Evolutionary conservation across 2,329 filamentous ascomycete species (phyloP), one percentile per base, ranked within the genome.

Genomic region (Sarocladium strictum): DNA sequence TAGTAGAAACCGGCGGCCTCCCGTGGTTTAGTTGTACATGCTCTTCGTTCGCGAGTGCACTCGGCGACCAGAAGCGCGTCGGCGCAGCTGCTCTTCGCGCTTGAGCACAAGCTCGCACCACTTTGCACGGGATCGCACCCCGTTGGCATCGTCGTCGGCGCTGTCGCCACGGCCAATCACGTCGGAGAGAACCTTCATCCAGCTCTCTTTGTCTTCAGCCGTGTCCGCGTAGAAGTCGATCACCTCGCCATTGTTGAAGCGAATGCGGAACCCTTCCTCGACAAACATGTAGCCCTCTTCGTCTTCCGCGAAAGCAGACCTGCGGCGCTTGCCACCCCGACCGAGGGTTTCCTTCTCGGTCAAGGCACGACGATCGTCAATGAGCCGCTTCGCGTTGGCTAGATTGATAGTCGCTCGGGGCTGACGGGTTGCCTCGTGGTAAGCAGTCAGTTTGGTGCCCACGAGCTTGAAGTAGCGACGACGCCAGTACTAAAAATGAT

Each of bases 251-350:
- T 99, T 99, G 68, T 90, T 95, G 72, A 99, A 99, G 56, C 93
- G 90, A 68, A 99, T 96, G 38, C 94, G 90, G 86, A 99, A 99
- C 2, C 94, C 94, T 69, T 99, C 94, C 70, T 99, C 94, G 53
- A 99, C 93, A 69, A 99, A 99, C 89, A 97, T 96, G 76, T 99
- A 99, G 40, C 94, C 94, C 68, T 99, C 94, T 72, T 99, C 94
- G 61, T 99, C 94, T 70, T 97, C 94, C 1, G 93, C 92, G 69
- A 99, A 99, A 11, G 90, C 94, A 32, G 92, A 97, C 69, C 95
- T 91, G 55, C 94, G 87, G 41, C 94, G 87, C 62, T 84, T 86
- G 55, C 90, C 89, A 59, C 81, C 82, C 66, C 85, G 89, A 55
- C 86, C 87, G 14, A 80, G 85, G 0, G 86, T 90, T 65, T 95